These are phyloP conservation scores for Nemania abortiva DNA, from an alignment of 2,329 filamentous ascomycete species.

Conservation along the genomic window DNA sequence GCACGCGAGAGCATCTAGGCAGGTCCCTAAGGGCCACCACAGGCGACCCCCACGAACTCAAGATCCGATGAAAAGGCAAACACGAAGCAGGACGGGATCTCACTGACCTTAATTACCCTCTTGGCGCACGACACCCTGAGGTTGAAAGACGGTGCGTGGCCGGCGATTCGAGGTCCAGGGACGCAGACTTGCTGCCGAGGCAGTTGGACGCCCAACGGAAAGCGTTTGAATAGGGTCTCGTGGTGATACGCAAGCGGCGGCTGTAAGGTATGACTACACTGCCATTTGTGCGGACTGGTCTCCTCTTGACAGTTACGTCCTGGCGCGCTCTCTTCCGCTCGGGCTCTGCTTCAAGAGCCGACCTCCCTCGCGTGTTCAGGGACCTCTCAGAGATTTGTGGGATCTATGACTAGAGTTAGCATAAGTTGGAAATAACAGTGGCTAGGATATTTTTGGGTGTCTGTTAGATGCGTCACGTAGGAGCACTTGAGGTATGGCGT, in stretches of 20 bases:
- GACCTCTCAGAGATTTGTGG: constrained; percentile 18
- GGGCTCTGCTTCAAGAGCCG: constrained; percentile 28
- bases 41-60: constrained; percentile 4
- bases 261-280: constrained; percentile 31
- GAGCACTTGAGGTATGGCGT: no score
- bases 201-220: constrained; percentile 5
- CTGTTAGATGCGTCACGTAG: no score
- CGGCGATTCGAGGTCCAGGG: constrained; percentile 31
- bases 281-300: constrained; percentile 18
- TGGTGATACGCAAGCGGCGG: constrained; percentile 25
- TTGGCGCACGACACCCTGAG: constrained; percentile 25
- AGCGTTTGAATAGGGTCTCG: constrained; percentile 31
- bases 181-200: constrained; percentile 20
- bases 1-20: constrained; percentile 24
- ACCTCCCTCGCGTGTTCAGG: constrained; percentile 29
- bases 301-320: constrained; percentile 33
- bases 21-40: constrained; percentile 14
- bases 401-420: not conserved
- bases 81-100: constrained; percentile 31
- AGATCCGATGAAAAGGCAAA: constrained; percentile 27
- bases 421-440: not conserved
- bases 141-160: constrained; percentile 18
- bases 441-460: no score
- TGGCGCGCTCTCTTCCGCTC: constrained; percentile 31
- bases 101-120: constrained; percentile 31